These are phyloP conservation scores for Cymbopogon flexuosus DNA, from an alignment of 202 grass and related monocot genomes.

Conservation along the genomic window DNA sequence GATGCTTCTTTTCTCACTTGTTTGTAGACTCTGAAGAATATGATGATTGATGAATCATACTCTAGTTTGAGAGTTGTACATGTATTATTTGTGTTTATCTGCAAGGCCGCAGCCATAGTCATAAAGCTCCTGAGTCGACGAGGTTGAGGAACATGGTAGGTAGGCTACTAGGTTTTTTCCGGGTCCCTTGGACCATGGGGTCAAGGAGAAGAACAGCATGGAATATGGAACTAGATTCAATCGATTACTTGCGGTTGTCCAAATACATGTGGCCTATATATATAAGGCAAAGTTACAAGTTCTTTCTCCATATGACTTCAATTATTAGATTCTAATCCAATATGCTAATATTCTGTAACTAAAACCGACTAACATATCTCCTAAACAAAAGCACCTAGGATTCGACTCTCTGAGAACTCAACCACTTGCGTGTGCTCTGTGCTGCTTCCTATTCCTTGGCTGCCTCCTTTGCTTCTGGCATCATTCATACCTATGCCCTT, in stretches of 20 bases:
- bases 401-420: background rate
- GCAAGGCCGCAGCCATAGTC: background rate
- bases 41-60: background rate
- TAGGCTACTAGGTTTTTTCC: too few species aligned
- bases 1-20: background rate
- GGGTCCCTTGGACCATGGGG: background rate
- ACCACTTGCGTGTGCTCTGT: background rate
- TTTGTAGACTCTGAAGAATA: conserved; percentile 5
- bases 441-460: background rate
- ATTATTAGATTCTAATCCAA: background rate
- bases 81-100: conserved; percentile 12
- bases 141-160: too few species aligned
- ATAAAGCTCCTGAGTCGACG: too few species aligned
- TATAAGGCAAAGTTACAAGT: background rate
- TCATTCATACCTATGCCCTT: background rate
- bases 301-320: background rate
- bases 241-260: background rate
- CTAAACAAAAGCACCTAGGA: background rate
- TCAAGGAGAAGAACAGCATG: background rate
- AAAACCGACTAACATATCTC: background rate
- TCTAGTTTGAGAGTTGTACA: background rate
- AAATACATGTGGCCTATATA: background rate
- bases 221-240: background rate
- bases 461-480: background rate
- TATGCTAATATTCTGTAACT: background rate